Conservation (phyloP, 352 stramenopile species). For the Phytophthora crassamura region DNA sequence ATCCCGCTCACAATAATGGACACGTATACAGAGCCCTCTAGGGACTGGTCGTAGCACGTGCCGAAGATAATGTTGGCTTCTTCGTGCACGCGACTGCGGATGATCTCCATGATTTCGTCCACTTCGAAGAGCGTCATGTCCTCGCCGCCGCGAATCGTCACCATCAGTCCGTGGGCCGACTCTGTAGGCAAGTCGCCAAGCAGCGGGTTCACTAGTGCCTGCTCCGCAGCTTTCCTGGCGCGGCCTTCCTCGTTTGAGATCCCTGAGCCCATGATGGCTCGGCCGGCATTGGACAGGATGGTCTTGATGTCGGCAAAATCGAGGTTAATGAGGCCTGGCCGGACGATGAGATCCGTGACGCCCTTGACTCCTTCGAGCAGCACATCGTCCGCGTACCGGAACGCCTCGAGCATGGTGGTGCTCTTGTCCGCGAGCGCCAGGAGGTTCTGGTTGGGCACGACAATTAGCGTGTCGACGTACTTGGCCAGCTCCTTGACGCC, state of each 20-base stretch:
- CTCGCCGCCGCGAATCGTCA: conserved; percentile 95
- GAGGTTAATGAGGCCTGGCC: conserved; percentile 96
- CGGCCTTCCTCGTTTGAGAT: conserved; percentile 71
- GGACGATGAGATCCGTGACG: conserved; percentile 96
- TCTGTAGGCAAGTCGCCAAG: conserved; percentile 94
- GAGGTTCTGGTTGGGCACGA: conserved; percentile 97
- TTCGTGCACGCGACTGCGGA: conserved; percentile 76
- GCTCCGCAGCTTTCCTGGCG: conserved; percentile 91
- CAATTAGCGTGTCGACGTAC: conserved; percentile 96
- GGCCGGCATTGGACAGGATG: conserved; percentile 94
- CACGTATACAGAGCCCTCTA: conserved; percentile 83
- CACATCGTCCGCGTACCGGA: conserved; percentile 95
- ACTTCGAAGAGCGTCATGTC: conserved; percentile 95
- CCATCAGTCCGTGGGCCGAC: conserved; percentile 93
- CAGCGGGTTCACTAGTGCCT: conserved; percentile 95
- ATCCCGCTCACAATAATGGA: conserved; percentile 92
- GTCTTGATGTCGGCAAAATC: conserved; percentile 98
- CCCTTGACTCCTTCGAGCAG: conserved; percentile 95
- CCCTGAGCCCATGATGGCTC: conserved; percentile 96
- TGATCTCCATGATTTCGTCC: conserved; percentile 90
- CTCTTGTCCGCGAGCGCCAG: conserved; percentile 92
- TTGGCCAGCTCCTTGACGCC: conserved; percentile 93
- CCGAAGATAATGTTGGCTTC: conserved; percentile 92
- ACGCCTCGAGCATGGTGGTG: conserved; percentile 94
- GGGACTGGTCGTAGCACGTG: conserved; percentile 86